These are phyloP conservation scores for Capsella bursapastoris DNA, from an alignment of 345 rosid species.

Conservation along the genomic window DNA sequence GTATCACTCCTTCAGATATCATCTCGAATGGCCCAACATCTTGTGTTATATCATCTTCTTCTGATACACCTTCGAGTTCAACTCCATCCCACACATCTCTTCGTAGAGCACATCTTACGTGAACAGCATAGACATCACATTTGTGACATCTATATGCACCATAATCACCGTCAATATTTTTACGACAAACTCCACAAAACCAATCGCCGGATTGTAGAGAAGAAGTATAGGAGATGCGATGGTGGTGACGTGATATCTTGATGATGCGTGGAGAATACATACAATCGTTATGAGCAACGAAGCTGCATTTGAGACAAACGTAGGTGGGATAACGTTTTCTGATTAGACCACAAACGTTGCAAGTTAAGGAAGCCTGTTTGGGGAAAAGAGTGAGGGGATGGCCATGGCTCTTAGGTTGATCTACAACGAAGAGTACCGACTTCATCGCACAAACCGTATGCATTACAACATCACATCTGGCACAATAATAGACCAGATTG, in stretches of 20 bases:
- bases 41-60: background rate
- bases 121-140: constrained; percentile 23
- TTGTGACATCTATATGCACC: constrained; percentile 22
- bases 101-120: constrained; percentile 21
- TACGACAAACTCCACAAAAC: constrained; percentile 27
- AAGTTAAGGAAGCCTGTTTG: background rate
- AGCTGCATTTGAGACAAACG: constrained; percentile 7
- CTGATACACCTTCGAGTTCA: background rate
- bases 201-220: background rate
- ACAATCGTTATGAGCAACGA: constrained; percentile 3
- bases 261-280: constrained; percentile 17
- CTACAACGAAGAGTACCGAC: background rate
- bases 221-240: background rate
- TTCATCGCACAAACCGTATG: constrained; percentile 11
- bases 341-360: constrained; percentile 16
- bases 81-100: constrained; percentile 24
- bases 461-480: background rate
- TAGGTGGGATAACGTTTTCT: background rate
- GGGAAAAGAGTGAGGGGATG: constrained; percentile 4
- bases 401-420: constrained; percentile 1
- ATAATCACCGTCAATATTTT: background rate
- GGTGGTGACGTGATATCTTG: constrained; percentile 20
- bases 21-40: background rate
- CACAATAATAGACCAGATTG: background rate
- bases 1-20: background rate